Evolutionary conservation across 1,284 basidiomycete species (phyloP).

Genomic region (Cryptococcus sp.): DNA sequence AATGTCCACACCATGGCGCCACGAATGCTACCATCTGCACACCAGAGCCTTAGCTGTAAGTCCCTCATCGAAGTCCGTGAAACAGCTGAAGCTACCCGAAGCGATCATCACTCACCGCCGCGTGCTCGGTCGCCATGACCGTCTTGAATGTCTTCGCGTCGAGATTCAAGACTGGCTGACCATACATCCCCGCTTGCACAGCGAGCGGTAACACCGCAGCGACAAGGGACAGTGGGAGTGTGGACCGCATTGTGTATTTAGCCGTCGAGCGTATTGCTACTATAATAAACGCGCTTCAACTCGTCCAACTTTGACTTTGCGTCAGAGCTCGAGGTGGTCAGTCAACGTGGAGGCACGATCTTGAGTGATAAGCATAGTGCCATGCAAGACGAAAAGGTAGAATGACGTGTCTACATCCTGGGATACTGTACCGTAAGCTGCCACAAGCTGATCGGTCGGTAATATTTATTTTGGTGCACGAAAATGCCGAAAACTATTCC

Average conservation of each 20-base stretch:
- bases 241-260: slow-evolving; percentile 9
- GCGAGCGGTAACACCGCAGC: slow-evolving; percentile 51
- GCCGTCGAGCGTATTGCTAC: neutral
- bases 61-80: neutral
- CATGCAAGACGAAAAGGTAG: too few relatives aligned
- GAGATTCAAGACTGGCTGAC: slow-evolving; percentile 71
- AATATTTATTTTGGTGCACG: neutral
- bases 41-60: neutral
- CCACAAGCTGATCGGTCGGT: neutral
- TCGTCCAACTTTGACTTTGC: too few relatives aligned
- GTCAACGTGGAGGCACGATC: slow-evolving; percentile 7
- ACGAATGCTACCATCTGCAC: slow-evolving; percentile 75
- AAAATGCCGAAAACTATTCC: neutral
- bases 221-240: slow-evolving; percentile 34
- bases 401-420: neutral
- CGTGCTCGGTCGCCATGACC: slow-evolving; percentile 75
- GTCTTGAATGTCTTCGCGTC: slow-evolving; percentile 71
- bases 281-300: neutral
- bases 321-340: slow-evolving; percentile 4
- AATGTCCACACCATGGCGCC: slow-evolving; percentile 80
- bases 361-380: neutral
- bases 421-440: neutral
- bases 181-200: slow-evolving; percentile 72
- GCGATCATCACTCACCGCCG: slow-evolving; percentile 34
- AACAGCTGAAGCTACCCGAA: neutral